Percentiles rank a stretch among this genome's conserved stretches.
phyloP scores from a whole-genome alignment of 495 filamentous ascomycete genomes.

The Xylaria grammica region DNA sequence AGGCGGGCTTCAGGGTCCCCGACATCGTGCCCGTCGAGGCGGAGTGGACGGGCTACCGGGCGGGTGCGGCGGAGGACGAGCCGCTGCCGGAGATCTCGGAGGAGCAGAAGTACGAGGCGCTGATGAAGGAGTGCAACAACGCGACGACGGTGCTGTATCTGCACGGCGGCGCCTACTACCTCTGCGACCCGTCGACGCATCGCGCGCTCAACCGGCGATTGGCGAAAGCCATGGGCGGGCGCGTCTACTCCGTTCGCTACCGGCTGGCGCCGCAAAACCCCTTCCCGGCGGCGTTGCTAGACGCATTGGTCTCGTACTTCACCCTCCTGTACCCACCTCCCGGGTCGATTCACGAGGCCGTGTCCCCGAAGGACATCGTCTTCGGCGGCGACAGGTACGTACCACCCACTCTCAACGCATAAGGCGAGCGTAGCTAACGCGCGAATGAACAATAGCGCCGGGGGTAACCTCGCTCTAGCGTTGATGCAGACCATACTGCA shows the following conservation, averaged over 20 bases:
- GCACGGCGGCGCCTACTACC: constrained; percentile 85
- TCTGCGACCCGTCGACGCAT: constrained; percentile 79
- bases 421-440: neutral
- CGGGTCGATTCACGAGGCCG: constrained; percentile 71
- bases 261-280: constrained; percentile 83
- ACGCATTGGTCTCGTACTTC: constrained; percentile 83
- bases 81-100: constrained; percentile 67
- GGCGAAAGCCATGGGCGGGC: constrained; percentile 58
- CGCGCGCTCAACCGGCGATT: constrained; percentile 51
- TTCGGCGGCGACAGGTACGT: constrained; percentile 72
- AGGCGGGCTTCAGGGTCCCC: constrained; percentile 57
- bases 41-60: constrained; percentile 85
- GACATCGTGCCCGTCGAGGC: constrained; percentile 67
- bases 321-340: constrained; percentile 79
- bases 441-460: constrained; percentile 59
- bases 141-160: constrained; percentile 81
- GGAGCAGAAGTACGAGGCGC: constrained; percentile 68
- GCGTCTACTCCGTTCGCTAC: constrained; percentile 82
- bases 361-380: constrained; percentile 73
- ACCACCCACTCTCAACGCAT: neutral
- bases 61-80: constrained; percentile 59
- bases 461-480: constrained; percentile 74
- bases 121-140: constrained; percentile 72
- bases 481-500: constrained; percentile 78
- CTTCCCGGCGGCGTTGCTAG: constrained; percentile 82